phyloP scores from a whole-genome alignment of 257 asterid genomes.

The Solanum peruvianum region DNA sequence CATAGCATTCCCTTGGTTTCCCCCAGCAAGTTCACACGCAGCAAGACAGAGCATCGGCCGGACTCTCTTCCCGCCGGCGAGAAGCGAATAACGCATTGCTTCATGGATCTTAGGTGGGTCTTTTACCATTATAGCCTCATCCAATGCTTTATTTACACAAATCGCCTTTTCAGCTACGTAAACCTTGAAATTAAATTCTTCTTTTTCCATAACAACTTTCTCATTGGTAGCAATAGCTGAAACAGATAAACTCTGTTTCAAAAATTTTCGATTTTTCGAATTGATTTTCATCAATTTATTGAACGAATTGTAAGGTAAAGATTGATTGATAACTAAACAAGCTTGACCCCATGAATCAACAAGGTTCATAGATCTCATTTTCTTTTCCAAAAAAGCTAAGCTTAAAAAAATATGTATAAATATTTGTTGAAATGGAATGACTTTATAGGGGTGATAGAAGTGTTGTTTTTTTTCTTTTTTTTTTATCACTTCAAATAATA shows the following conservation, averaged over 20 bases:
- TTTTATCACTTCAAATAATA: not conserved
- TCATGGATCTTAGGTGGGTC: slow-evolving; percentile 51
- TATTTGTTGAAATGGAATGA: not conserved
- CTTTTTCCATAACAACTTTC: not conserved
- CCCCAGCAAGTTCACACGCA: slow-evolving; percentile 74
- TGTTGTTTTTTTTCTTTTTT: no score
- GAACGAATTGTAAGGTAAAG: not conserved
- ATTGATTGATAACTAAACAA: slow-evolving; percentile 5
- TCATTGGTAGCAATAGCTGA: slow-evolving; percentile 23
- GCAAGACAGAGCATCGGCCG: slow-evolving; percentile 74
- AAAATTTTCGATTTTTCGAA: not conserved
- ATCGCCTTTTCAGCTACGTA: slow-evolving; percentile 42
- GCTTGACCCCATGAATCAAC: slow-evolving; percentile 26
- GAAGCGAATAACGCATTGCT: slow-evolving; percentile 62
- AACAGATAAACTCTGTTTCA: not conserved
- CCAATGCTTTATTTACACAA: slow-evolving; percentile 39
- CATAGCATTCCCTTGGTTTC: slow-evolving; percentile 34
- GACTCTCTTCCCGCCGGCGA: slow-evolving; percentile 70
- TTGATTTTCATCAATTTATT: slow-evolving; percentile 2
- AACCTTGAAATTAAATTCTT: slow-evolving; percentile 28
- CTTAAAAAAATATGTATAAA: not conserved
- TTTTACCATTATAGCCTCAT: slow-evolving; percentile 37
- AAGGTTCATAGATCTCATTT: slow-evolving; percentile 26
- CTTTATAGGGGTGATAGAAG: not conserved
- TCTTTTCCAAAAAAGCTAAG: not conserved